Evolutionary conservation across 208 protist species (phyloP).

Genomic region (Wallacemonas sp.): DNA sequence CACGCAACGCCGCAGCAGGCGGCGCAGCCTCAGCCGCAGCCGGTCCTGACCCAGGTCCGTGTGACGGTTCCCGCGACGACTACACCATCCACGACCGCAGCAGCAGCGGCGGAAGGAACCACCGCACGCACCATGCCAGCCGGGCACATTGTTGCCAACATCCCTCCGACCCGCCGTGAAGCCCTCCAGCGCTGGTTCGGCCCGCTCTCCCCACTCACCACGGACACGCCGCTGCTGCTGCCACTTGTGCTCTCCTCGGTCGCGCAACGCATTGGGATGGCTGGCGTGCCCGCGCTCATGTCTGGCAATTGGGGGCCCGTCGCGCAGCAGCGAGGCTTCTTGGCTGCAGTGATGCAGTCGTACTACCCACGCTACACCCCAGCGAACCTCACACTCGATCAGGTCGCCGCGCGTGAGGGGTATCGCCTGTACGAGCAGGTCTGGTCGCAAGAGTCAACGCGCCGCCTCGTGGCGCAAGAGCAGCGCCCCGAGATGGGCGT

Average conservation of each 20-base stretch:
- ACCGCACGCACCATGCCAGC: neutral
- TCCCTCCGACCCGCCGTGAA: neutral
- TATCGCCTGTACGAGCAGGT: slow-evolving; percentile 7
- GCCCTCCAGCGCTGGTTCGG: neutral
- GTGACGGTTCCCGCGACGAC: too few relatives aligned
- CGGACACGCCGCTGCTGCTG: slow-evolving; percentile 6
- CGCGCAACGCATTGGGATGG: neutral
- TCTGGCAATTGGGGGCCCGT: slow-evolving; percentile 5
- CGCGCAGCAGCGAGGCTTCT: neutral
- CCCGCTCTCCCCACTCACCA: neutral
- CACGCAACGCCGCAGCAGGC: neutral
- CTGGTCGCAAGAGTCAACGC: neutral
- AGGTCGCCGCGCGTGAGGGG: neutral
- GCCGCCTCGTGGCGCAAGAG: neutral
- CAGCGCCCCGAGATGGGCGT: neutral
- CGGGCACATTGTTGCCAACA: neutral
- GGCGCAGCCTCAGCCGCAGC: too few relatives aligned
- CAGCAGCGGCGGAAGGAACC: neutral
- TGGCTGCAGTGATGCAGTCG: neutral
- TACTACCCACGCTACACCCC: neutral
- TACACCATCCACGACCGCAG: neutral
- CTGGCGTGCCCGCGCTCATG: neutral
- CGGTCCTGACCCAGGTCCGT: too few relatives aligned
- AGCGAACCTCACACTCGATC: neutral
- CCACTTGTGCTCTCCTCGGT: neutral